phyloP scores from a whole-genome alignment of 2,329 filamentous ascomycete species.

The Fusarium nurragi region DNA sequence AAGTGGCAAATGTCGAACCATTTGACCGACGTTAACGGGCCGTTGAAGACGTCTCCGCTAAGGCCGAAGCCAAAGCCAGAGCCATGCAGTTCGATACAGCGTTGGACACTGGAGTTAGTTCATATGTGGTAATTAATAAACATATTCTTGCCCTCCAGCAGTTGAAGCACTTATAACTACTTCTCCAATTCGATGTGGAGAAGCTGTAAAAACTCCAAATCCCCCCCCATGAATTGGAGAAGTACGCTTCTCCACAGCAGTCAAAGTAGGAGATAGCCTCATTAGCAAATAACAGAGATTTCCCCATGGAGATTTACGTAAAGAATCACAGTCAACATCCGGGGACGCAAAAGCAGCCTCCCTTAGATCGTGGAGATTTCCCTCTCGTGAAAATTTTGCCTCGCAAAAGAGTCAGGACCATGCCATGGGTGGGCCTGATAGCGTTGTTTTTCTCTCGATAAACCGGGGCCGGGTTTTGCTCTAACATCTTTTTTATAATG shows the following conservation, averaged over 20 bases:
- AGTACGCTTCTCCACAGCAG: slow-evolving; percentile 2
- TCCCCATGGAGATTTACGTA: slow-evolving; percentile 39
- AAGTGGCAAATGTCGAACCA: not conserved
- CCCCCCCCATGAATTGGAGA: not conserved
- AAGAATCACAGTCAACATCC: not conserved
- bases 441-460: slow-evolving; percentile 20
- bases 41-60: not conserved
- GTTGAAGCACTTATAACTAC: not conserved
- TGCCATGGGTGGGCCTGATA: slow-evolving; percentile 25
- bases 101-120: not conserved
- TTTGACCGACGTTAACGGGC: not conserved
- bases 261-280: not conserved
- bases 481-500: slow-evolving; percentile 28
- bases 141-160: not conserved
- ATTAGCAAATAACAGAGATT: not conserved
- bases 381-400: not conserved
- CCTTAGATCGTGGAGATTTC: slow-evolving; percentile 18
- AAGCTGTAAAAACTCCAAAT: not conserved
- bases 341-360: not conserved
- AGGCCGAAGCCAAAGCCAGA: no score
- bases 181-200: slow-evolving; percentile 5
- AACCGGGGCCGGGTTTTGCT: slow-evolving; percentile 3
- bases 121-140: not conserved
- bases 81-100: no score
- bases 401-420: slow-evolving; percentile 14